Conservation (phyloP, 495 filamentous ascomycete genomes). For the Talaromyces thailandensis region DNA sequence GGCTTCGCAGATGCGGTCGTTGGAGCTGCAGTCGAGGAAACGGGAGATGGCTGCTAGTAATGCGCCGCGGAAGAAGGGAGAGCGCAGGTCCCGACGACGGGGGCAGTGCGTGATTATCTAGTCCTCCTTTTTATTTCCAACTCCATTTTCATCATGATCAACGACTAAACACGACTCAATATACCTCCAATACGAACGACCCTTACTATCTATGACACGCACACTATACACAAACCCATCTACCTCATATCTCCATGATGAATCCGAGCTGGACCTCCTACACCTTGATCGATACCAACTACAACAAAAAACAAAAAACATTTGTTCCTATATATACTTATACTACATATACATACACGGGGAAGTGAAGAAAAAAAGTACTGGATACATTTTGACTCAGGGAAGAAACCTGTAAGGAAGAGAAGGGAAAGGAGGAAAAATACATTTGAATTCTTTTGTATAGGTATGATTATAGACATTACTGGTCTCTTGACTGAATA, state of each 20-base stretch:
- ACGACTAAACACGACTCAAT: neutral
- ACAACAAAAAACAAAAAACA: neutral
- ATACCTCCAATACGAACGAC: neutral
- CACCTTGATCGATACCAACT: neutral
- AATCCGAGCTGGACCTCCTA: neutral
- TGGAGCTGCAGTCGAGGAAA: slow-evolving; percentile 25
- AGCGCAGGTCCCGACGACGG: slow-evolving; percentile 20
- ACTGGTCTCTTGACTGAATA: neutral
- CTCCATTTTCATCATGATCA: neutral
- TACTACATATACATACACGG: neutral
- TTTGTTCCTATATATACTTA: neutral
- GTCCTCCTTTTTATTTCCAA: neutral
- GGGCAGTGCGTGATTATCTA: slow-evolving; percentile 38
- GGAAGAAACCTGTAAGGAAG: neutral
- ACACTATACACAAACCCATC: neutral
- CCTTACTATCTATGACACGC: neutral
- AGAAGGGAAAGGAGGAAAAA: slow-evolving; percentile 8
- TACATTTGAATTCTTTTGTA: slow-evolving; percentile 4
- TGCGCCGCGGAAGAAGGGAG: slow-evolving; percentile 24
- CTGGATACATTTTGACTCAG: slow-evolving; percentile 5
- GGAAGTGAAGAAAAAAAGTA: slow-evolving; percentile 3
- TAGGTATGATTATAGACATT: slow-evolving; percentile 1
- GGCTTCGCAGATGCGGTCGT: slow-evolving; percentile 33
- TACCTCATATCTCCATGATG: neutral
- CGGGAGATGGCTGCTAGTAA: slow-evolving; percentile 20